phyloP scores from a whole-genome alignment of 2,329 filamentous ascomycete genomes.

The Epichloe glyceriae region DNA sequence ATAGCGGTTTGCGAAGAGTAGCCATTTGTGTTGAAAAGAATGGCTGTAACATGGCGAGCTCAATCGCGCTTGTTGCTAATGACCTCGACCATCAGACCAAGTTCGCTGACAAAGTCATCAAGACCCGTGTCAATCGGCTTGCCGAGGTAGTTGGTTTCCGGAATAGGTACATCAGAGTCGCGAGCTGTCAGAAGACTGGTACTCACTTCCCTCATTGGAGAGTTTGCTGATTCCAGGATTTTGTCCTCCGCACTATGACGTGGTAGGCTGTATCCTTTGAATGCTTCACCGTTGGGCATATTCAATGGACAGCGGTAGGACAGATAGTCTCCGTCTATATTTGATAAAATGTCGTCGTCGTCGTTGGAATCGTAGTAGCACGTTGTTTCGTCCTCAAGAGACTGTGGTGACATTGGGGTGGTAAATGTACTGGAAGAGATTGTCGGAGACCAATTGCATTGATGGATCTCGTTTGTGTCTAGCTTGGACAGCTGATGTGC shows the following conservation, averaged over 20 bases:
- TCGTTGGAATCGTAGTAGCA: constrained; percentile 35
- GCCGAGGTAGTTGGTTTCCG: constrained; percentile 17
- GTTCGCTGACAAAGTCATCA: constrained; percentile 30
- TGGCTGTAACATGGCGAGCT: neutral
- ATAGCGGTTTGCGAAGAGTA: neutral
- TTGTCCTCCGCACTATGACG: constrained; percentile 13
- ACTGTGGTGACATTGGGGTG: constrained; percentile 25
- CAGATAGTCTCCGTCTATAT: constrained; percentile 23
- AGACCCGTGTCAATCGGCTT: constrained; percentile 24
- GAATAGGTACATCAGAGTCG: constrained; percentile 10
- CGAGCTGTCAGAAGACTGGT: constrained; percentile 14
- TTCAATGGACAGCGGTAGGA: constrained; percentile 12
- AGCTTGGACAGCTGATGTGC: constrained; percentile 9
- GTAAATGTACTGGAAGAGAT: constrained; percentile 16
- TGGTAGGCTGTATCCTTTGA: constrained; percentile 36
- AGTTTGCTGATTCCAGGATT: constrained; percentile 3
- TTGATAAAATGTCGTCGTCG: constrained; percentile 25
- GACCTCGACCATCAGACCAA: constrained; percentile 38
- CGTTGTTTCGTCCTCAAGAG: constrained; percentile 27
- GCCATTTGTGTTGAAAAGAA: neutral
- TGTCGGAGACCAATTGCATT: constrained; percentile 14
- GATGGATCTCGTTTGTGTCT: constrained; percentile 13
- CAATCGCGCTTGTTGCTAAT: constrained; percentile 24
- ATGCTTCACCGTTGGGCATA: constrained; percentile 11
- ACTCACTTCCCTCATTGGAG: constrained; percentile 8